These are phyloP conservation scores for Catenaria anguillulae DNA, from an alignment of 371 early-diverging fungal genomes.

Conservation along the genomic window DNA sequence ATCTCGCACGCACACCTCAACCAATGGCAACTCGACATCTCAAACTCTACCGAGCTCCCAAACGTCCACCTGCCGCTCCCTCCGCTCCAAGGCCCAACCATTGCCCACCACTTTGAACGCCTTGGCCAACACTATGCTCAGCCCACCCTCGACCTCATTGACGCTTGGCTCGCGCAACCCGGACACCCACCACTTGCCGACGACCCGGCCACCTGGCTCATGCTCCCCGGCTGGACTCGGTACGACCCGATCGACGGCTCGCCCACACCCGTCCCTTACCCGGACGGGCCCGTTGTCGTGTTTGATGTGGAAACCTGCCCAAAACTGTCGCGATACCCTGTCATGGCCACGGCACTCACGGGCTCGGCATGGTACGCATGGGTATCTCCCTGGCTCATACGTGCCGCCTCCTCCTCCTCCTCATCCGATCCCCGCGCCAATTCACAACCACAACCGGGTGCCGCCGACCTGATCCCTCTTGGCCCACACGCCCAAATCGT, in stretches of 20 bases:
- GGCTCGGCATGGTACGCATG: slow-evolving; percentile 76
- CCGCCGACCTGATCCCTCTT: slow-evolving; percentile 49
- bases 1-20: slow-evolving; percentile 41
- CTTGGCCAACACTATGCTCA: slow-evolving; percentile 49
- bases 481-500: slow-evolving; percentile 28
- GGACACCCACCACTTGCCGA: too few species aligned
- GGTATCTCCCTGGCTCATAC: slow-evolving; percentile 56
- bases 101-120: slow-evolving; percentile 68
- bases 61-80: slow-evolving; percentile 31
- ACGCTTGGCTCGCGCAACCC: slow-evolving; percentile 21
- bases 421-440: slow-evolving; percentile 19
- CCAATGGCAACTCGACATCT: slow-evolving; percentile 46
- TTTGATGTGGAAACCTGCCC: slow-evolving; percentile 77
- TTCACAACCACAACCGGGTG: too few species aligned
- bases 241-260: slow-evolving; percentile 39
- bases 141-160: slow-evolving; percentile 36
- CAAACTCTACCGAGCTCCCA: slow-evolving; percentile 33
- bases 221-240: slow-evolving; percentile 66
- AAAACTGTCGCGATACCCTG: slow-evolving; percentile 47
- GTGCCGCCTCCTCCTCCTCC: too few species aligned
- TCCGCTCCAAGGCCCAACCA: slow-evolving; percentile 32
- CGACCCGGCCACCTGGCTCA: slow-evolving; percentile 41
- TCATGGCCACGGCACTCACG: slow-evolving; percentile 70
- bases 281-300: slow-evolving; percentile 48
- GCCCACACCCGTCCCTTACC: slow-evolving; percentile 28